These are phyloP conservation scores for Exophiala aquamarina DNA, from an alignment of 2,329 filamentous ascomycete genomes.

Conservation along the genomic window DNA sequence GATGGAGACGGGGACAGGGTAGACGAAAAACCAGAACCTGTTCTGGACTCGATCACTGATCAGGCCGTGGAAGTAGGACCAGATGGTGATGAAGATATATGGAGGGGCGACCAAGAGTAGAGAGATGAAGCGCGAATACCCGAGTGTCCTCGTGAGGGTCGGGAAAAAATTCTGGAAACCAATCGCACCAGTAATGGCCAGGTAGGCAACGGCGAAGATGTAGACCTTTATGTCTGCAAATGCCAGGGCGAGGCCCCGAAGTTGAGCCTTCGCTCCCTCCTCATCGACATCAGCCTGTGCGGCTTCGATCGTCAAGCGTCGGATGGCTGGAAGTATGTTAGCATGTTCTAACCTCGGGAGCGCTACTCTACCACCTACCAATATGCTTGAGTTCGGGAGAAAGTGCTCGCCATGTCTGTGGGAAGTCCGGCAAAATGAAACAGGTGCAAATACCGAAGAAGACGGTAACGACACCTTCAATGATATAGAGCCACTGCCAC, in stretches of 20 bases:
- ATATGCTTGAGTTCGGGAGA: slow-evolving; percentile 47
- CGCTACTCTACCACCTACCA: too few species aligned
- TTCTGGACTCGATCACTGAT: slow-evolving; percentile 47
- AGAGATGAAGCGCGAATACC: slow-evolving; percentile 47
- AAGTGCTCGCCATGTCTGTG: slow-evolving; percentile 43
- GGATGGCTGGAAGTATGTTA: too few species aligned
- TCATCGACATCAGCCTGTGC: slow-evolving; percentile 51
- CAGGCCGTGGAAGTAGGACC: slow-evolving; percentile 45
- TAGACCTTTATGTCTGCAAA: slow-evolving; percentile 46
- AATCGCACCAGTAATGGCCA: slow-evolving; percentile 50
- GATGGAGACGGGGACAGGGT: slow-evolving; percentile 54
- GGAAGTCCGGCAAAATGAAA: slow-evolving; percentile 38
- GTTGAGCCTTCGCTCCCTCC: slow-evolving; percentile 47
- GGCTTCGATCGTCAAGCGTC: slow-evolving; percentile 53
- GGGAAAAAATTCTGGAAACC: slow-evolving; percentile 61
- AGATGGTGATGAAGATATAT: slow-evolving; percentile 56
- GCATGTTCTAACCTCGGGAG: slow-evolving; percentile 52
- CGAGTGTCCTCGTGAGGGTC: slow-evolving; percentile 48
- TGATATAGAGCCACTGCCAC: slow-evolving; percentile 44
- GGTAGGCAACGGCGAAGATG: slow-evolving; percentile 48
- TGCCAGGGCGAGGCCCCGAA: slow-evolving; percentile 52
- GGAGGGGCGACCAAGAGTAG: slow-evolving; percentile 55
- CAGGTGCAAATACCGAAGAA: slow-evolving; percentile 35
- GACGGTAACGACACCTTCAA: slow-evolving; percentile 39
- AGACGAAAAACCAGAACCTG: slow-evolving; percentile 54